Base-by-base conservation (phyloP, 768 basidiomycete species). In the Suillus occidentalis region DNA sequence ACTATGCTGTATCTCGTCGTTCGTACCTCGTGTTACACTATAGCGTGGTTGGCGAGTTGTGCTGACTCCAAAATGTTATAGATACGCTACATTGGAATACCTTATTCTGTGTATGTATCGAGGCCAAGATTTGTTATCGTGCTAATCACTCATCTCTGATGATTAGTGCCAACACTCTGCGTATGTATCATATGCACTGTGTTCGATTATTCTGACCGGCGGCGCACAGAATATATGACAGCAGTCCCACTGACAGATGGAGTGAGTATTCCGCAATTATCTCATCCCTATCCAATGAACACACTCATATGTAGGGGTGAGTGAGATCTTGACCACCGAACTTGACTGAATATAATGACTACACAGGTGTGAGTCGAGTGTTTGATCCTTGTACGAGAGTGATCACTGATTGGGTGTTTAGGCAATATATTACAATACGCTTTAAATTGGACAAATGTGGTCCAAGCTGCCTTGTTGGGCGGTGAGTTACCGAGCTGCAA, bases 371-470 rank as follows among this genome's bases (percentile, higher is more conserved):
- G 2, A 47, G 45, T 47, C 12, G 45, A 47, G n/a, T 6, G 6
- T 25, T 3, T 16, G 8, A 25, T 18, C 2, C 14, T 39, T 2
- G 10, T 47, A 12, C 22, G 37, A 58, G 22, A 8, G 2, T 12
- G 2, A 22, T 39, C 37, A 13, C 37, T 58, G 25, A 58, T 25
- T 16, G 36, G 2, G 9, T 18, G 12, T 10, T 25, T 12, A 47
- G 45, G 45, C 12, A 13, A 2, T 10, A 47, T 47, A 1, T 0
- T 6, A 4, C 10, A n/a, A 10, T n/a, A 10, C 20, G 0, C 10
- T 5, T 0, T 0, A 6, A n/a, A 12, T n/a, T 1, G 4, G 10
- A n/a, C 4, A 2, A n/a, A 4, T 47, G 0, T 13, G 2, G 45
- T 6, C 5, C 0, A 2, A 1, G 4, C 0, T 47, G n/a, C 45